Evolutionary conservation across 2,329 filamentous ascomycete genomes (phyloP), one percentile per base, ranked within the genome.

Genomic region (Cylindrodendrum hubeiense): DNA sequence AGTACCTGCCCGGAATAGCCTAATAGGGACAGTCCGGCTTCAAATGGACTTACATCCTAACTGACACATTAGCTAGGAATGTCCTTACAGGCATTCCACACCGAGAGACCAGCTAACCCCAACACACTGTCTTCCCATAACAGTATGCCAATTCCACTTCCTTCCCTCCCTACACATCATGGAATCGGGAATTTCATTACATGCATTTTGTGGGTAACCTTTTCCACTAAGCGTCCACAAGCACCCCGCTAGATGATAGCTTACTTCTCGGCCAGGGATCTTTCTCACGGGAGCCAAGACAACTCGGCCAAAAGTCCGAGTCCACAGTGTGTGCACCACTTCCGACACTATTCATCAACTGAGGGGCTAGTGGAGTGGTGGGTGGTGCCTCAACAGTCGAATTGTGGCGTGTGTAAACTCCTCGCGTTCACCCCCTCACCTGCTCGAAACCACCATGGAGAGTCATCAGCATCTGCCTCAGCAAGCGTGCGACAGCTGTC

Each of bases 401-500:
- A 22, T 21, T 21, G 41, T 44, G 3, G 21, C 19, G 3, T 10
- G 12, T 44, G 10, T n/a, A 24, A n/a, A 8, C 22, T 28, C 22
- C 22, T 8, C 44, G 6, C 21, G 15, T 28, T 15, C n/a, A 4
- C 3, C 10, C 13, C 10, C 37, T 41, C 13, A 41, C n/a, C n/a
- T 8, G 8, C 41, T 44, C 21, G 13, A 33, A n/a, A 15, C 6
- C 46, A 28, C 6, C 33, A 53, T 53, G 50, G 30, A 33, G 5
- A 43, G 4, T 30, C 28, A 10, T 12, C 28, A 30, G 28, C 8
- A 30, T 12, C 13, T 34, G 24, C 30, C 51, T 26, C 34, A 26
- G 54, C 67, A 67, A 60, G 61, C 67, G 15, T 69, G 65, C 54
- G 67, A 69, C 55, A 63, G 63, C 50, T 69, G 67, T 24, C 67